A percentile compares a stretch with the other conserved stretches of the same genome.
Evolutionary conservation across 106 monocot species (phyloP).

Genomic region (Dioscorea zingiberensis): DNA sequence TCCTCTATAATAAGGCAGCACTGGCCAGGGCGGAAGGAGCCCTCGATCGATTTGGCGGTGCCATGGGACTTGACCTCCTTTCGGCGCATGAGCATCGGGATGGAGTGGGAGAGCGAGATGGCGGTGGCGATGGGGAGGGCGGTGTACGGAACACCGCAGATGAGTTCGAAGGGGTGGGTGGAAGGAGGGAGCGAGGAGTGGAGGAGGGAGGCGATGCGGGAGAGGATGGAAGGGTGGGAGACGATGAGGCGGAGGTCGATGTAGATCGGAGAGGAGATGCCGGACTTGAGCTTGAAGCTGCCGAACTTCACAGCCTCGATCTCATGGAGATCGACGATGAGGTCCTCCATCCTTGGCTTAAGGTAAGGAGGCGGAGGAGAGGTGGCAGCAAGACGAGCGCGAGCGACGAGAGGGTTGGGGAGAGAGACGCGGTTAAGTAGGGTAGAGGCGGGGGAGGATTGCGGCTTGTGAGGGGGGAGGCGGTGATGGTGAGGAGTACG

Average conservation of each 20-base stretch:
- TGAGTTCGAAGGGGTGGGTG: constrained; percentile 42
- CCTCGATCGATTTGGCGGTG: constrained; percentile 70
- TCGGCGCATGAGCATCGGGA: constrained; percentile 97
- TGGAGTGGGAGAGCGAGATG: constrained; percentile 48
- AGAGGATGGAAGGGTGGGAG: constrained; percentile 56
- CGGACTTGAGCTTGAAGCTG: constrained; percentile 86
- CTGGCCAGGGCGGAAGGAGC: constrained; percentile 52
- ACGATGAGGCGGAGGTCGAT: constrained; percentile 91
- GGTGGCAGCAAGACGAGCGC: neutral
- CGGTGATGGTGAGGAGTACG: too few relatives aligned
- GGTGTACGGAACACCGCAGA: constrained; percentile 97
- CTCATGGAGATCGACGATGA: constrained; percentile 68
- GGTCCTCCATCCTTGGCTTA: constrained; percentile 29
- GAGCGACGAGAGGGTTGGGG: neutral
- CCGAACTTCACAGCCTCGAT: constrained; percentile 89
- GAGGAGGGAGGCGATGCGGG: constrained; percentile 33
- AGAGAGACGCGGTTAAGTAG: neutral
- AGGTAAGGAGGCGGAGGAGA: neutral
- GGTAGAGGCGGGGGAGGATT: too few relatives aligned
- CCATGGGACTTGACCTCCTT: constrained; percentile 90
- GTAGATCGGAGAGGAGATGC: constrained; percentile 92
- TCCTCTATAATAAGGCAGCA: constrained; percentile 77
- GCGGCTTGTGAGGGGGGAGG: too few relatives aligned
- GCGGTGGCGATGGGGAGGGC: constrained; percentile 90
- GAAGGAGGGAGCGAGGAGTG: constrained; percentile 26